Percentiles rank a stretch among this genome's conserved stretches.
phyloP scores from a whole-genome alignment of 768 basidiomycete species.

The Mycena sanguinolenta region DNA sequence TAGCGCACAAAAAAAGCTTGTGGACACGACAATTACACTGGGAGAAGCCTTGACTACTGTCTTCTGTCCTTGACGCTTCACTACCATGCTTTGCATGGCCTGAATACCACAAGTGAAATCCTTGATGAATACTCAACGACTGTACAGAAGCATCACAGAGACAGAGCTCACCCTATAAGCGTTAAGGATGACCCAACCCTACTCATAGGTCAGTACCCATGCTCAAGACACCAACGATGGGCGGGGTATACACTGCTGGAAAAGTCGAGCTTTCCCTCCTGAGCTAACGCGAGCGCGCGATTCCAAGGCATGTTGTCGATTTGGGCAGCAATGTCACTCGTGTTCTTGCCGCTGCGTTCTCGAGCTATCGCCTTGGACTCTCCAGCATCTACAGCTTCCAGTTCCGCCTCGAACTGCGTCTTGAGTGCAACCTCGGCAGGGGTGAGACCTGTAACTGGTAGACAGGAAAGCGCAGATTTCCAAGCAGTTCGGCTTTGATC shows the following conservation, averaged over 20 bases:
- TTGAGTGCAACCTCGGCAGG: slow-evolving; percentile 50
- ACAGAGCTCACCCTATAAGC: slow-evolving; percentile 46
- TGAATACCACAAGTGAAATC: slow-evolving; percentile 48
- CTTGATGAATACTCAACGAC: slow-evolving; percentile 34
- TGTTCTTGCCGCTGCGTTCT: slow-evolving; percentile 5
- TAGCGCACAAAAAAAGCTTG: no score
- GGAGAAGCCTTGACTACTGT: neutral
- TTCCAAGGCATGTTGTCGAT: slow-evolving; percentile 43
- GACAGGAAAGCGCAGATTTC: slow-evolving; percentile 48
- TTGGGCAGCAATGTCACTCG: neutral
- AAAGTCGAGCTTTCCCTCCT: slow-evolving; percentile 35
- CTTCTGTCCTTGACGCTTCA: neutral
- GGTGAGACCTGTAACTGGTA: slow-evolving; percentile 46
- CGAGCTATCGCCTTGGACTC: neutral
- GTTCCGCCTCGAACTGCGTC: slow-evolving; percentile 48
- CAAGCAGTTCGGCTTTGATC: slow-evolving; percentile 42
- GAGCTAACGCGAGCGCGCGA: slow-evolving; percentile 39
- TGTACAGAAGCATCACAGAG: neutral
- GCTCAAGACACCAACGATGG: no score
- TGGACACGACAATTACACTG: neutral
- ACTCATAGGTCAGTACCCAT: slow-evolving; percentile 2
- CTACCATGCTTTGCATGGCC: slow-evolving; percentile 40
- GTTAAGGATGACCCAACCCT: slow-evolving; percentile 50
- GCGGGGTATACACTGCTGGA: slow-evolving; percentile 28
- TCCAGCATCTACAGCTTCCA: slow-evolving; percentile 43